Evolutionary conservation across 1,139 yeast genomes (phyloP), one percentile per base, ranked within the genome.

Genomic region (Taphrina pruni): DNA sequence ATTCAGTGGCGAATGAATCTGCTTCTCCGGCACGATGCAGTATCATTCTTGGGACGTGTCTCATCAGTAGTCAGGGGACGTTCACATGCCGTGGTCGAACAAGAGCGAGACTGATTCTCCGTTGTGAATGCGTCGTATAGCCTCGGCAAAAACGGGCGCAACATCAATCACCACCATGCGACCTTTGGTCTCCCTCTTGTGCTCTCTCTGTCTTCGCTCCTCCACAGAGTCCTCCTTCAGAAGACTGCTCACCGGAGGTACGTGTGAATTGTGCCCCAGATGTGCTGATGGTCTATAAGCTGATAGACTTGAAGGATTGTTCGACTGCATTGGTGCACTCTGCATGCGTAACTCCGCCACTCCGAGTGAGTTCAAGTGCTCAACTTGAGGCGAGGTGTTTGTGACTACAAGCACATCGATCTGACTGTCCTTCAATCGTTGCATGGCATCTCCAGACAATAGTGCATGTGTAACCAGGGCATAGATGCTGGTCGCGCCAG

Each of bases 391-490:
- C 73, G 94, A 95, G 5, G 97, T 90, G 79, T 94, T 94, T 17
- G 99, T 93, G 80, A 97, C 92, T 57, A 94, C 93, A 36, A 94
- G 93, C 75, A 84, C 85, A 75, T 88, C 88, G 72, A 94, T 82
- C 76, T 85, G 87, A 68, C 96, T 88, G 75, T 85, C 85, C 78
- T 91, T 91, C 76, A 94, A 87, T 76, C 89, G 89, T 71, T 87
- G 86, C 73, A 91, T 86, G 60, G 99, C 99, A 74, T 88, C 87
- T 70, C 96, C 96, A 26, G 95, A 87, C 72, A 94, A 84, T 51
- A 94, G 89, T 66, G 98, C 99, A 79, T 94, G 99, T 5, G 99
- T 94, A 43, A 94, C 97, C 73, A 94, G 89, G 57, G 98, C 98
- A 76, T 94, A 88, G 57, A 94, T 98, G 71, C 88, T 83, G 74